phyloP scores from a whole-genome alignment of 2,329 filamentous ascomycete species.

The Penicillium sp. region DNA sequence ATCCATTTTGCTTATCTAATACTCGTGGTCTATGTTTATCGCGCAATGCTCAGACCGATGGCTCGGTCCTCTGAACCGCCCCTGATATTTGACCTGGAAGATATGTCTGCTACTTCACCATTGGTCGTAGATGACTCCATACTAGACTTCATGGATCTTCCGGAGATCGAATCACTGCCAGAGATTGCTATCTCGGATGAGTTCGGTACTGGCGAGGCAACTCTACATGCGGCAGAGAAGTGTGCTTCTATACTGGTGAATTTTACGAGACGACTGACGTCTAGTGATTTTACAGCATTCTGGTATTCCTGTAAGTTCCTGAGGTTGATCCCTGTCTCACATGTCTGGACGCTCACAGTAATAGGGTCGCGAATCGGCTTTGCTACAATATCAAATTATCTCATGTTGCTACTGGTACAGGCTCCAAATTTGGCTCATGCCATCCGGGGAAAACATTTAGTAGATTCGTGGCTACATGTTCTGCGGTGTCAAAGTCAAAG shows the following conservation, averaged over 20 bases:
- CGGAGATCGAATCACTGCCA: slow-evolving; percentile 25
- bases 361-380: slow-evolving; percentile 36
- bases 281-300: slow-evolving; percentile 31
- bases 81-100: slow-evolving; percentile 29
- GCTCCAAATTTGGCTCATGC: slow-evolving; percentile 31
- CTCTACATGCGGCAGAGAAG: slow-evolving; percentile 32
- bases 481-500: slow-evolving; percentile 32
- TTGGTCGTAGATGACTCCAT: slow-evolving; percentile 22
- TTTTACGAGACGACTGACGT: slow-evolving; percentile 28
- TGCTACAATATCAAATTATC: slow-evolving; percentile 37
- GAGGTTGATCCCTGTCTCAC: too few relatives aligned
- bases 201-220: slow-evolving; percentile 27
- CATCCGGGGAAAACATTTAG: slow-evolving; percentile 26
- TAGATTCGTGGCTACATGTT: slow-evolving; percentile 32
- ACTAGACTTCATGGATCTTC: slow-evolving; percentile 25
- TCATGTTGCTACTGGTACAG: slow-evolving; percentile 34
- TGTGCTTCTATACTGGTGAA: slow-evolving; percentile 34
- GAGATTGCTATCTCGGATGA: slow-evolving; percentile 26
- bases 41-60: slow-evolving; percentile 35
- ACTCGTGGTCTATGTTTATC: slow-evolving; percentile 38
- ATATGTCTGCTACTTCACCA: slow-evolving; percentile 22
- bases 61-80: slow-evolving; percentile 30
- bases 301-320: slow-evolving; percentile 35
- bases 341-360: background rate
- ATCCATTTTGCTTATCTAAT: slow-evolving; percentile 39